Evolutionary conservation across 768 basidiomycete genomes (phyloP).

Genomic region (Russula compacta): DNA sequence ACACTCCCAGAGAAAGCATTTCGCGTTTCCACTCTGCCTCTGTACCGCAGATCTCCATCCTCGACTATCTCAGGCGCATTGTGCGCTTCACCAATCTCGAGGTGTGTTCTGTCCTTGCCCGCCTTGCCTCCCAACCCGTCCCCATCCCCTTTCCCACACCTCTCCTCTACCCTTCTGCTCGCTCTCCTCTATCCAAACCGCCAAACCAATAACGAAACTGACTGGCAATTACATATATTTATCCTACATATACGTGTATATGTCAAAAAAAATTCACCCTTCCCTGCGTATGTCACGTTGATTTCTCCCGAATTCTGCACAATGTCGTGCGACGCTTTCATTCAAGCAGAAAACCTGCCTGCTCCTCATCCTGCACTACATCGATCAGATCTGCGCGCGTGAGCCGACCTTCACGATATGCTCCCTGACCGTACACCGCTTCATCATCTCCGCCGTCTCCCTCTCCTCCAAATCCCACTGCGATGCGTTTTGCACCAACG

Average conservation of each 20-base stretch:
- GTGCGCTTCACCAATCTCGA: slow-evolving; percentile 94
- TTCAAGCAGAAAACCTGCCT: slow-evolving; percentile 62
- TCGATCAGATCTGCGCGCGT: slow-evolving; percentile 87
- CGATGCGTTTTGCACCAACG: slow-evolving; percentile 93
- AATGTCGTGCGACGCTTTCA: background rate
- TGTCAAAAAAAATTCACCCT: too few relatives aligned
- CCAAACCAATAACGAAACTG: background rate
- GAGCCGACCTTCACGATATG: slow-evolving; percentile 86
- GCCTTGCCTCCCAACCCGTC: background rate
- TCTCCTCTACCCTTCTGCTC: slow-evolving; percentile 2
- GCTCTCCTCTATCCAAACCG: background rate
- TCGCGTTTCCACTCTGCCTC: slow-evolving; percentile 96
- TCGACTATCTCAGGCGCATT: slow-evolving; percentile 92
- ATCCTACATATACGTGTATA: background rate
- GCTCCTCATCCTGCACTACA: slow-evolving; percentile 77
- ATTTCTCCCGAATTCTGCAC: background rate
- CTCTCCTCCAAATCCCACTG: slow-evolving; percentile 92
- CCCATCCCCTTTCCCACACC: background rate
- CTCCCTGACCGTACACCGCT: slow-evolving; percentile 95
- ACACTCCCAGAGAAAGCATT: slow-evolving; percentile 57
- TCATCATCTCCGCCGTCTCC: slow-evolving; percentile 88
- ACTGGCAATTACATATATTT: background rate
- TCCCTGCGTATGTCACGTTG: background rate
- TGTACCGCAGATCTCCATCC: slow-evolving; percentile 75
- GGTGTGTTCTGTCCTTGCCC: slow-evolving; percentile 36